Base-by-base conservation (phyloP, 345 rosid genomes). In the Corchorus capsularis region DNA sequence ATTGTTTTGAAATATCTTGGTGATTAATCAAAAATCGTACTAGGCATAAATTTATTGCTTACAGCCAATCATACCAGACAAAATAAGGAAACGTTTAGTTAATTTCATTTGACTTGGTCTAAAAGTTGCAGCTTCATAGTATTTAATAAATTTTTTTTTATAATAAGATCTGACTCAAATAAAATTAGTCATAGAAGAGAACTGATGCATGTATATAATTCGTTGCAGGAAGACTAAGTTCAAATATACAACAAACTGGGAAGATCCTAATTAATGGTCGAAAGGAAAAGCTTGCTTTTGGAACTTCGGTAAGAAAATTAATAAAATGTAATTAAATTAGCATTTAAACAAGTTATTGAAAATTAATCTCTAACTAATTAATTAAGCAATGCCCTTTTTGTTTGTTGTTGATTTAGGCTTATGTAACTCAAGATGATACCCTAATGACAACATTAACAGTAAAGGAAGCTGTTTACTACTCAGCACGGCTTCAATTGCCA, bases 401-500 rank as follows among this genome's bases (percentile, higher is more conserved):
- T 6, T 54, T 4, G 8, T 43, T 19, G 1, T 47, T 59, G 15
- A 17, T 63, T 19, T 22, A 86, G 89, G 89, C 89, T 39, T 87
- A 82, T 10, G 87, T 87, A 69, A 87, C 87, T 6, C 91, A 84
- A 84, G 91, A 87, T 22, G 87, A 84, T 53, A 63, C 71, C 0
- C 55, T 85, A 39, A 82, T 84, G 75, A 79, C 85, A 12, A 87
- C 89, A 7, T 56, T 87, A 14, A 84, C 87, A 0, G 88, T 87
- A 3, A 74, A 67, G 6, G 93, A 89, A 81, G 85, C 86, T 0
- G 85, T 90, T 0, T 80, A 82, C 77, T 88, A 83, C 75, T 86
- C 91, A 4, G 94, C 89, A 1, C 88, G 79, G 68, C 87, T 90
- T 14, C 94, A 88, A 20, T 70, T 90, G 3, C 89, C 88, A 0